phyloP scores from a whole-genome alignment of 495 filamentous ascomycete species.

The Penicillium verhagenii region DNA sequence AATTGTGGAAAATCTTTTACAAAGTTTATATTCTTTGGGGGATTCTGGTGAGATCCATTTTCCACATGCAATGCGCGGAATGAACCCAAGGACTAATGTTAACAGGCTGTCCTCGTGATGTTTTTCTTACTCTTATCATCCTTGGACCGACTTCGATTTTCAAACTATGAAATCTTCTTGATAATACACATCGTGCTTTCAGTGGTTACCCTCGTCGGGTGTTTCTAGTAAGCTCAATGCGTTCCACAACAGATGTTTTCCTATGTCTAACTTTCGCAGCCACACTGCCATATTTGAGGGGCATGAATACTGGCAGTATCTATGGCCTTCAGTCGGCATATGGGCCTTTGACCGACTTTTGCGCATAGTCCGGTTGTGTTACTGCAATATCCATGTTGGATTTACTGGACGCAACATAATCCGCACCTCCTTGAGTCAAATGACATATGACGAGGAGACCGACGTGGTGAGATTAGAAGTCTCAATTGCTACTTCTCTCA shows the following conservation, averaged over 20 bases:
- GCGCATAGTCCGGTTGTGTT: slow-evolving; percentile 45
- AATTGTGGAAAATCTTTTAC: slow-evolving; percentile 28
- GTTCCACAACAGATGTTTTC: background rate
- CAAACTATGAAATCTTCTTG: slow-evolving; percentile 55
- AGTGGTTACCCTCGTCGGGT: slow-evolving; percentile 46
- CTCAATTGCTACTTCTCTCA: slow-evolving; percentile 26
- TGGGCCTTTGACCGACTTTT: slow-evolving; percentile 53
- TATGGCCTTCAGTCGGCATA: slow-evolving; percentile 51
- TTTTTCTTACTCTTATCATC: slow-evolving; percentile 44
- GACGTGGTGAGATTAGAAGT: slow-evolving; percentile 53
- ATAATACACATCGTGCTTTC: slow-evolving; percentile 53
- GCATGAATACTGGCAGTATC: slow-evolving; percentile 49
- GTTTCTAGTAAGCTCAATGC: slow-evolving; percentile 48
- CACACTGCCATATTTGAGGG: slow-evolving; percentile 50
- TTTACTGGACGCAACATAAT: slow-evolving; percentile 14
- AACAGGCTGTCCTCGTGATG: slow-evolving; percentile 51
- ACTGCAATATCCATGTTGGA: slow-evolving; percentile 44
- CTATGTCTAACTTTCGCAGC: slow-evolving; percentile 25
- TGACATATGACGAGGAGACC: slow-evolving; percentile 46
- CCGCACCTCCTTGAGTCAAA: slow-evolving; percentile 30
- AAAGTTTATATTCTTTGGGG: slow-evolving; percentile 42
- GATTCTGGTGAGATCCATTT: slow-evolving; percentile 26
- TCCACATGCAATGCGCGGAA: background rate
- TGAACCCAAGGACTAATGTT: slow-evolving; percentile 8
- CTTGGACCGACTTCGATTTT: slow-evolving; percentile 45